Evolutionary conservation across 2,329 filamentous ascomycete genomes (phyloP).

Genomic region (Fusarium palustre): DNA sequence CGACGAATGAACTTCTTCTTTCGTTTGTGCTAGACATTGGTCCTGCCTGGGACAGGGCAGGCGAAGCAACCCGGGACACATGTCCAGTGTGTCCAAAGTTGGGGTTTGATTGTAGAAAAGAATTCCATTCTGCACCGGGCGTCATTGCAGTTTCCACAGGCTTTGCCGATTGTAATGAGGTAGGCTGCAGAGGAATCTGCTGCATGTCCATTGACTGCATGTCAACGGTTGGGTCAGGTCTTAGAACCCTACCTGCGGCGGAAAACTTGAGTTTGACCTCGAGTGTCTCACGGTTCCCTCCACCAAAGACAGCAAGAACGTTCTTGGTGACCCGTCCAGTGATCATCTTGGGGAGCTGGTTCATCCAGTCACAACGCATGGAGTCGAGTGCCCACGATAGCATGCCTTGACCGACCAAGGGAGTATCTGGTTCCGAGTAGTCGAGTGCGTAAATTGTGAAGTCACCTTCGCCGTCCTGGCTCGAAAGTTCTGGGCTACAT

Average conservation of each 20-base stretch:
- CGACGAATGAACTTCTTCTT: slow-evolving; percentile 47
- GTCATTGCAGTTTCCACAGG: slow-evolving; percentile 55
- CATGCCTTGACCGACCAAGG: slow-evolving; percentile 95
- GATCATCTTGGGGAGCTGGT: slow-evolving; percentile 76
- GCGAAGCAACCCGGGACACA: slow-evolving; percentile 53
- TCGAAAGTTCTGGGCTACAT: slow-evolving; percentile 83
- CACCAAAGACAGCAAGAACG: slow-evolving; percentile 83
- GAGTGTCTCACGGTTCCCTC: slow-evolving; percentile 85
- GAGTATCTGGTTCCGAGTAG: slow-evolving; percentile 93
- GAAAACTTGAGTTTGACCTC: slow-evolving; percentile 93
- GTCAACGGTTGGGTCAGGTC: slow-evolving; percentile 45
- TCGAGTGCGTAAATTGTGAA: slow-evolving; percentile 98
- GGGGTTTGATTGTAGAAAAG: slow-evolving; percentile 79
- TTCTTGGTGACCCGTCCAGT: slow-evolving; percentile 93
- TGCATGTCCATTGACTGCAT: slow-evolving; percentile 30
- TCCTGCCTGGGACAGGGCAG: slow-evolving; percentile 53
- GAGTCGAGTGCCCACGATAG: slow-evolving; percentile 81
- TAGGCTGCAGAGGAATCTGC: slow-evolving; percentile 1
- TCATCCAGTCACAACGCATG: slow-evolving; percentile 53
- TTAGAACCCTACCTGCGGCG: slow-evolving; percentile 72
- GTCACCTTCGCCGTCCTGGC: slow-evolving; percentile 80
- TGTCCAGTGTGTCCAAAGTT: slow-evolving; percentile 56
- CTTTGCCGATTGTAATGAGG: slow-evolving; percentile 20
- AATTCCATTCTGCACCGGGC: slow-evolving; percentile 81
- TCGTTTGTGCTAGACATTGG: slow-evolving; percentile 33